phyloP scores from a whole-genome alignment of 208 protist species.

The Trypanosoma avium region DNA sequence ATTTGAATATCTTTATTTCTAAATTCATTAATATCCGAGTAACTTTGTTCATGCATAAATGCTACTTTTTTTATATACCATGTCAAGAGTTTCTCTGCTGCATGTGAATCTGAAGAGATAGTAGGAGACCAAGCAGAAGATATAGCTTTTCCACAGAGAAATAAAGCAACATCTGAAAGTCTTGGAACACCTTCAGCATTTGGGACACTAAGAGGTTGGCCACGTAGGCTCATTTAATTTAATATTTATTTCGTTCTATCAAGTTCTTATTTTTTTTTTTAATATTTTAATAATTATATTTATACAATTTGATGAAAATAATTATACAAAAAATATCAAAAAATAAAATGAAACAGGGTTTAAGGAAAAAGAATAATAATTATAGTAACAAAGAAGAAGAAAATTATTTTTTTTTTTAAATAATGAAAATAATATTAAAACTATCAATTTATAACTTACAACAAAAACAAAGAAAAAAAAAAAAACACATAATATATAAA shows the following conservation, averaged over 20 bases:
- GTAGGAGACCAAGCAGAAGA: slow-evolving; percentile 21
- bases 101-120: slow-evolving; percentile 13
- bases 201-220: slow-evolving; percentile 21
- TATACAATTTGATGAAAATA: background rate
- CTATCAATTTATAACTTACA: too few species aligned
- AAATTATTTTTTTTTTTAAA: too few species aligned
- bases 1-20: background rate
- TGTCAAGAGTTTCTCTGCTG: slow-evolving; percentile 25
- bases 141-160: slow-evolving; percentile 52
- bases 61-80: slow-evolving; percentile 59
- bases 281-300: background rate
- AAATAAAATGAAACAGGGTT: background rate
- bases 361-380: background rate
- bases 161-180: slow-evolving; percentile 51
- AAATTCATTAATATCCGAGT: background rate
- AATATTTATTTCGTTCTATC: background rate
- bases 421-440: too few species aligned
- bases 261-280: background rate
- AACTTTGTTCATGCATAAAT: slow-evolving; percentile 27
- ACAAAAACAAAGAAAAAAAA: slow-evolving; percentile 13
- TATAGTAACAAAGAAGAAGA: slow-evolving; percentile 2
- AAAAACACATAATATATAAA: background rate
- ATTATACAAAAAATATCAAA: background rate
- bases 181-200: slow-evolving; percentile 39
- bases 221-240: slow-evolving; percentile 6